phyloP scores from a whole-genome alignment of 805 yeast species.

The Sugiyamaella chiloensis region DNA sequence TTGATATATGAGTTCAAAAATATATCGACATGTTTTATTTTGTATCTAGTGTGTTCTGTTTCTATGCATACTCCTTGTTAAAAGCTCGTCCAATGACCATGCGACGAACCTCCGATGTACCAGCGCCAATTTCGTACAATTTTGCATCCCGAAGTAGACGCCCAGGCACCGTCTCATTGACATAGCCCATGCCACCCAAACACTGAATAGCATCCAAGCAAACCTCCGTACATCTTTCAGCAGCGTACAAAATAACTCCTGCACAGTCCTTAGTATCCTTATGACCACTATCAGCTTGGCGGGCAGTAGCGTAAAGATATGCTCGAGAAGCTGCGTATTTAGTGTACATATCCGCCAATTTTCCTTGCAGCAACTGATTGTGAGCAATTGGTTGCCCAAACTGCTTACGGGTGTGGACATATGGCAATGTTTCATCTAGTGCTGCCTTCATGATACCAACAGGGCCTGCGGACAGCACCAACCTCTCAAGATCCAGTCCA shows the following conservation, averaged over 20 bases:
- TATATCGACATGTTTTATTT: neutral
- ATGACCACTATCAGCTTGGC: slow-evolving; percentile 23
- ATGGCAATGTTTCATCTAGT: slow-evolving; percentile 31
- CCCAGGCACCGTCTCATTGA: slow-evolving; percentile 33
- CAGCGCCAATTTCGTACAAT: slow-evolving; percentile 35
- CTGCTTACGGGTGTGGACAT: slow-evolving; percentile 32
- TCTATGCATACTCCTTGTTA: slow-evolving; percentile 28
- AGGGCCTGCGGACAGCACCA: slow-evolving; percentile 34
- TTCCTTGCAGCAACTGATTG: slow-evolving; percentile 34
- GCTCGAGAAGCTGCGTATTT: slow-evolving; percentile 33
- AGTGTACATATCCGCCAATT: slow-evolving; percentile 35
- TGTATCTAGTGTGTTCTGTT: neutral
- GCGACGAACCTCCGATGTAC: slow-evolving; percentile 33
- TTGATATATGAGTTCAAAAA: neutral
- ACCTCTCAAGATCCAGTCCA: slow-evolving; percentile 33
- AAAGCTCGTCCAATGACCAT: slow-evolving; percentile 35
- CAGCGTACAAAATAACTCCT: slow-evolving; percentile 34
- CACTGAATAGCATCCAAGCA: slow-evolving; percentile 33
- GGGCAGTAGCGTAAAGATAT: slow-evolving; percentile 29
- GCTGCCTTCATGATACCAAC: slow-evolving; percentile 31
- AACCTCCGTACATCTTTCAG: slow-evolving; percentile 34
- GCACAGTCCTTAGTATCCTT: slow-evolving; percentile 33
- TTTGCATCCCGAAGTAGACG: slow-evolving; percentile 34
- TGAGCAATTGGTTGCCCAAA: slow-evolving; percentile 34
- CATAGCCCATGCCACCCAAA: slow-evolving; percentile 35